Base-by-base conservation (phyloP, 148 eudicot species). In the Chenopodium formosanum region DNA sequence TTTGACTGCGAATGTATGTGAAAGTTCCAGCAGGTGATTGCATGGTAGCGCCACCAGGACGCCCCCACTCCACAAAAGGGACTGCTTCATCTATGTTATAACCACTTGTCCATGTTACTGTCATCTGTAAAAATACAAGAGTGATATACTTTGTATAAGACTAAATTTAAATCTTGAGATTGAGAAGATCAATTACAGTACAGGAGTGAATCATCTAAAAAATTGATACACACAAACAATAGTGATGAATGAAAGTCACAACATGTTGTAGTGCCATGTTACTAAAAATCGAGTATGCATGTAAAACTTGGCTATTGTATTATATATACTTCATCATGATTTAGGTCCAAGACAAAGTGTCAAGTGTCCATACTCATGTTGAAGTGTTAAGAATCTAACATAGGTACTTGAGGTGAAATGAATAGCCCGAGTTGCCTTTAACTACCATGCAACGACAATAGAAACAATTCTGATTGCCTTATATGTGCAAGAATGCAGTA, bases 51-150 rank as follows among this genome's bases (percentile, higher is more conserved):
- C 79, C 74, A 23, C 87, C 91, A 75, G 73, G 82, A 34, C 58
- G 40, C 47, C 92, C 93, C 97, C 94, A 91, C 75, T 89, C 89
- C 3, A 93, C 90, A 66, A 93, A 88, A 77, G 97, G 91, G 75
- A 86, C 71, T 9, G 94, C 94, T 87, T 93, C 92, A 68, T 90
- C 87, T 22, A 91, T 88, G 84, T 85, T 82, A 64, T 93, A 93
- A 23, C 97, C 94, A 80, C 94, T 93, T 25, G 97, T 93, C 97
- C 97, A 93, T 8, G 97, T 91, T 56, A 93, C 90, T 56, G 97
- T 91, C 95, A 91, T 91, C 95, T 93, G 85, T 56, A 32, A 79
- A 2, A 63, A 17, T 67, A 77, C 14, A 62, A 16, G 62, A 56
- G n/a, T 14, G 16, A 56, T 56, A 10, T 0, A 27, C 29, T 27